Evolutionary conservation across 1,139 yeast species (phyloP).

Genomic region (Debaryomycetaceae sp.): DNA sequence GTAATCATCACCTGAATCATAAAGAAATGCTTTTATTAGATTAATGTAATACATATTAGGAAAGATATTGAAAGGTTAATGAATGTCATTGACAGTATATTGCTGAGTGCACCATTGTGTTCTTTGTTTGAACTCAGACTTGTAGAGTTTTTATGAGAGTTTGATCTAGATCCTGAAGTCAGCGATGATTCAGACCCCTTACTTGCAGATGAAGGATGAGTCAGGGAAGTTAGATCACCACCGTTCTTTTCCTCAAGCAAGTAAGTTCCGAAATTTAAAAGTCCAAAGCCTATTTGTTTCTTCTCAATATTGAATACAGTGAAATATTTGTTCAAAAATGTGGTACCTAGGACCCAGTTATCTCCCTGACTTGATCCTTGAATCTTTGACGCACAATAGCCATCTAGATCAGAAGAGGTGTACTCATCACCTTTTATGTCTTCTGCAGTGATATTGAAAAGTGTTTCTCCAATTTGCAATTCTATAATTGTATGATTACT

Average conservation of each 20-base stretch:
- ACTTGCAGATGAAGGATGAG: background rate
- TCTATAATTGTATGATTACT: constrained; percentile 29
- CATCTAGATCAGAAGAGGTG: constrained; percentile 29
- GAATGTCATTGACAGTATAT: background rate
- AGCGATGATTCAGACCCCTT: background rate
- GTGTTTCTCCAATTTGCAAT: constrained; percentile 38
- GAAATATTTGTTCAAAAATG: constrained; percentile 55
- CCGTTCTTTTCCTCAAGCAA: background rate
- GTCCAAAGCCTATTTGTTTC: constrained; percentile 45
- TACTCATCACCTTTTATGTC: constrained; percentile 51
- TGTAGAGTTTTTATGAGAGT: background rate
- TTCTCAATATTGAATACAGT: constrained; percentile 56
- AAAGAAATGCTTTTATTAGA: background rate
- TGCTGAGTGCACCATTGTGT: background rate
- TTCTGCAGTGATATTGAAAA: constrained; percentile 43
- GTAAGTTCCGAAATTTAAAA: background rate
- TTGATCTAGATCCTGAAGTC: background rate
- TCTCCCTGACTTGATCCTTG: constrained; percentile 46
- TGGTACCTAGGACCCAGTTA: constrained; percentile 56
- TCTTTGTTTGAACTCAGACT: background rate
- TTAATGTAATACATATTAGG: background rate
- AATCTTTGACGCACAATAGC: constrained; percentile 63
- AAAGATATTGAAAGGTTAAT: background rate
- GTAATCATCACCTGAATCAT: constrained; percentile 59
- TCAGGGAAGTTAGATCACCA: background rate